These are phyloP conservation scores for Ogataea chonburiensis DNA, from an alignment of 805 yeast species.

Conservation along the genomic window DNA sequence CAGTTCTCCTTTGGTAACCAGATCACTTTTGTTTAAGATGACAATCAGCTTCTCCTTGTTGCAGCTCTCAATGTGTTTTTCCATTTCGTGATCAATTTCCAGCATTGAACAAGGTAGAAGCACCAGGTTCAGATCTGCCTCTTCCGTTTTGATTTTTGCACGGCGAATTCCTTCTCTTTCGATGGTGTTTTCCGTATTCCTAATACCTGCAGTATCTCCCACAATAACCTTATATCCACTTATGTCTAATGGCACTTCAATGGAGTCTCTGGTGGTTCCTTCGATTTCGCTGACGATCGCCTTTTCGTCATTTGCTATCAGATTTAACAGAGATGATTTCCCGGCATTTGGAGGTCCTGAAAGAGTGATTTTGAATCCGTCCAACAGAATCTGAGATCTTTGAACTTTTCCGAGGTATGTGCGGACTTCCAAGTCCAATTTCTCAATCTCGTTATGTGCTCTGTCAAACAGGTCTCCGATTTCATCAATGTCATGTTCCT, in stretches of 20 bases:
- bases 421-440: conserved; percentile 45
- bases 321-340: conserved; percentile 80
- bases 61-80: conserved; percentile 35
- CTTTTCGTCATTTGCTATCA: conserved; percentile 72
- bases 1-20: conserved; percentile 28
- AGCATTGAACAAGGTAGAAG: conserved; percentile 50
- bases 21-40: conserved; percentile 62
- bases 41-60: conserved; percentile 33
- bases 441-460: conserved; percentile 45
- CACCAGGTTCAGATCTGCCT: conserved; percentile 68
- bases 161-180: conserved; percentile 78
- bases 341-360: conserved; percentile 97
- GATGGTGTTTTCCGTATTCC: conserved; percentile 42
- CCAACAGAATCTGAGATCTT: conserved; percentile 59
- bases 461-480: conserved; percentile 49
- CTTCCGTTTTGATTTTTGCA: conserved; percentile 58
- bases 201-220: conserved; percentile 92
- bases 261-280: conserved; percentile 90
- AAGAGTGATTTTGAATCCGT: conserved; percentile 71
- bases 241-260: conserved; percentile 78
- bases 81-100: conserved; percentile 38
- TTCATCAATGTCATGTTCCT: conserved; percentile 82
- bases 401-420: conserved; percentile 46
- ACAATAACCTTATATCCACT: conserved; percentile 79
- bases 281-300: conserved; percentile 90